Conservation (phyloP, 495 filamentous ascomycete species). For the Corynascus novoguineensis region DNA sequence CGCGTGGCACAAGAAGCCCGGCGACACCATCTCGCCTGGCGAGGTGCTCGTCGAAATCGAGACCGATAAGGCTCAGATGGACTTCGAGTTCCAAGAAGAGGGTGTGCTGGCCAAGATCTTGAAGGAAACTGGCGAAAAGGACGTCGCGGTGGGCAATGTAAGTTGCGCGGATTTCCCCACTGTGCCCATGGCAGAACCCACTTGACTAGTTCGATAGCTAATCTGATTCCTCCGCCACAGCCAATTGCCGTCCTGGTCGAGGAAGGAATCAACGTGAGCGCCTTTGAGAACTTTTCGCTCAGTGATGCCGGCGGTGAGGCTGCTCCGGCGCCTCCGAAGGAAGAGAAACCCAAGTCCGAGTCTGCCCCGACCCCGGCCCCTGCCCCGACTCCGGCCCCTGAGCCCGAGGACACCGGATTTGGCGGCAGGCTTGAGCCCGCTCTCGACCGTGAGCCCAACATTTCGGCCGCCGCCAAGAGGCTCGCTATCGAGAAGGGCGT, state of each 20-base stretch:
- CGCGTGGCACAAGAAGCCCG: slow-evolving; percentile 94
- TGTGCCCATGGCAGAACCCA: slow-evolving; percentile 4
- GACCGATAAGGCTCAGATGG: slow-evolving; percentile 99
- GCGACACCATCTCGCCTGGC: slow-evolving; percentile 80
- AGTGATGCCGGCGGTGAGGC: slow-evolving; percentile 88
- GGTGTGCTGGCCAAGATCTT: slow-evolving; percentile 92
- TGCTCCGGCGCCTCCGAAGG: slow-evolving; percentile 50
- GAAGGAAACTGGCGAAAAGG: slow-evolving; percentile 90
- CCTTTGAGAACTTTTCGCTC: slow-evolving; percentile 83
- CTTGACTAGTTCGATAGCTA: slow-evolving; percentile 16
- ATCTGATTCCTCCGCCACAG: slow-evolving; percentile 41
- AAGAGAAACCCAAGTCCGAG: slow-evolving; percentile 50
- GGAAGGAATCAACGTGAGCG: slow-evolving; percentile 74
- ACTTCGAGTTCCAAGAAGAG: slow-evolving; percentile 99
- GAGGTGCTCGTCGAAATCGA: slow-evolving; percentile 99
- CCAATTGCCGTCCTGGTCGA: slow-evolving; percentile 95
- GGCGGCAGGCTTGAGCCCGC: slow-evolving; percentile 75
- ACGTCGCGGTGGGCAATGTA: slow-evolving; percentile 91
- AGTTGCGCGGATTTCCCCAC: slow-evolving; percentile 39
- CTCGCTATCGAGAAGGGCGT: slow-evolving; percentile 85
- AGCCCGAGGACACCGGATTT: slow-evolving; percentile 67
- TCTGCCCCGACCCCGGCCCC: slow-evolving; percentile 56
- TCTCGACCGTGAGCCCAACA: slow-evolving; percentile 70
- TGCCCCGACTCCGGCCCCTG: slow-evolving; percentile 51
- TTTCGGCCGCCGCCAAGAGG: slow-evolving; percentile 69